These are phyloP conservation scores for Candida orba DNA, from an alignment of 805 yeast species.

Conservation along the genomic window DNA sequence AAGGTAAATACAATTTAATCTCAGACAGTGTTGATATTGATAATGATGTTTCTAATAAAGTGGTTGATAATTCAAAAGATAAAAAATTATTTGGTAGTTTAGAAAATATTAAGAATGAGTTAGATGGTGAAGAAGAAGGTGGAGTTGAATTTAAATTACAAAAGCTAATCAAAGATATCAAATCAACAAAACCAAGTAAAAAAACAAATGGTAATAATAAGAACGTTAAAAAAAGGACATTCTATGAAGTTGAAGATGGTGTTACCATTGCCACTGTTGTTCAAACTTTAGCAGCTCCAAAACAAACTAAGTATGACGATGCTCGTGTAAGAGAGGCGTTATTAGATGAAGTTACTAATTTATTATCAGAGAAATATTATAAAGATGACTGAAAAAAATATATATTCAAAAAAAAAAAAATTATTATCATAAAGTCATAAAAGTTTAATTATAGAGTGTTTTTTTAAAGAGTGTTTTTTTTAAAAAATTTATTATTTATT, in stretches of 20 bases:
- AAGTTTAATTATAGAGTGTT: not conserved
- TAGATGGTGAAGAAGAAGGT: slow-evolving; percentile 24
- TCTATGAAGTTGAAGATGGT: slow-evolving; percentile 24
- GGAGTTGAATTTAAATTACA: slow-evolving; percentile 22
- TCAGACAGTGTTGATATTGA: slow-evolving; percentile 20
- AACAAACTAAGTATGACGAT: slow-evolving; percentile 28
- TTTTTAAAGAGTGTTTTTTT: not conserved
- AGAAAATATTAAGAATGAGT: slow-evolving; percentile 17
- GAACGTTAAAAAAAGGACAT: slow-evolving; percentile 17
- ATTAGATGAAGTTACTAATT: slow-evolving; percentile 23
- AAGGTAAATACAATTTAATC: slow-evolving; percentile 19
- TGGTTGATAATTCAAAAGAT: slow-evolving; percentile 11
- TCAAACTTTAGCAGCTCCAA: slow-evolving; percentile 21
- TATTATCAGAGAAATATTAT: not conserved
- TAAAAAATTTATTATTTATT: not conserved
- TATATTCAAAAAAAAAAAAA: too few species aligned
- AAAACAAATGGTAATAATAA: slow-evolving; percentile 7
- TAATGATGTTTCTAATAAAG: slow-evolving; percentile 2
- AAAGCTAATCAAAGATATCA: slow-evolving; percentile 18
- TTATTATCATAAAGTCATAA: too few species aligned
- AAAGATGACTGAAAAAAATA: too few species aligned
- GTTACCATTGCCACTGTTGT: slow-evolving; percentile 21
- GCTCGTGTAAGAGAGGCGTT: slow-evolving; percentile 25
- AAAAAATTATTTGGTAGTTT: slow-evolving; percentile 20
- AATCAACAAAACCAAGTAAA: slow-evolving; percentile 14